Base-by-base conservation (phyloP, 371 early-diverging fungal species). In the Mucor indicus region DNA sequence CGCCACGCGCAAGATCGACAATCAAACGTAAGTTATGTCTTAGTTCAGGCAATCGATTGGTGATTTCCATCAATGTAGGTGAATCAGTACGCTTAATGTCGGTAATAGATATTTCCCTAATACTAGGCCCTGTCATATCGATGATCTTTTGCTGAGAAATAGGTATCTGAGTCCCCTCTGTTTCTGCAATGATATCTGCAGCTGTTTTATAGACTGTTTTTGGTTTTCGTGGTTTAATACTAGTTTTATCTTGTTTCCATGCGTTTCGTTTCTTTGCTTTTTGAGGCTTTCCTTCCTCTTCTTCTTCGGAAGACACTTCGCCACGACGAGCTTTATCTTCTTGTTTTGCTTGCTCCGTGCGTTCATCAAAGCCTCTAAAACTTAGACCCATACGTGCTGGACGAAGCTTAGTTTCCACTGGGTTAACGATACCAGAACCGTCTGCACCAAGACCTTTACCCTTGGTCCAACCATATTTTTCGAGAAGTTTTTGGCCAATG, bases 391-490 rank as follows among this genome's bases (percentile, higher is more conserved):
- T 86, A 38, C 84, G 74, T 9, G 65, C 64, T 5, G 94, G 95
- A 23, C 95, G 87, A 29, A 81, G 53, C 52, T 89, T 90, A 3
- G 86, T 88, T 38, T 95, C 89, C 21, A 97, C 84, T 3, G 96
- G 95, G 35, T 91, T 84, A 13, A 89, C 78, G 22, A 93, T 93
- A 57, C 98, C 98, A 21, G 70, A 69, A 4, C 92, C 91, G 3
- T 79, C 80, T 30, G 69, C 72, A 4, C 98, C 98, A 3, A 96
- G 61, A 50, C 90, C 90, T 52, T 67, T 70, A 5, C 89, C 89
- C 9, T 50, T 46, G 32, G 57, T 65, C 91, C 91, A 91, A 5
- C 91, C 91, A 83, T 92, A 90, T 64, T 88, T 90, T 53, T 83
- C 70, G 64, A 96, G 69, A 84, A 92, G 84, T 38, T 81, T 83